Percentiles rank a stretch among this genome's conserved stretches.
Conservation (phyloP, 495 filamentous ascomycete genomes). For the Sabuloglossum arenarium region DNA sequence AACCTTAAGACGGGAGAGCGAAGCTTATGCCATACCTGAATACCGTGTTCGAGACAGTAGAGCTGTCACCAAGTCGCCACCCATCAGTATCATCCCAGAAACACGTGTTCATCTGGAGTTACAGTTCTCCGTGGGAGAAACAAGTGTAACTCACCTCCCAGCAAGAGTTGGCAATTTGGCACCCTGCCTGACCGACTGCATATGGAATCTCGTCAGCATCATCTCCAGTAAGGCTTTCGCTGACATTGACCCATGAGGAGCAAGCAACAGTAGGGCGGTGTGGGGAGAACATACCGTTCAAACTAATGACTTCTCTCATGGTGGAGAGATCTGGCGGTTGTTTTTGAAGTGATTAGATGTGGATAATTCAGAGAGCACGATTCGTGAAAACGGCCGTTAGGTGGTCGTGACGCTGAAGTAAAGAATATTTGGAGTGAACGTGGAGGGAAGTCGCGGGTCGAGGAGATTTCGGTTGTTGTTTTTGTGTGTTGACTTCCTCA, state of each 20-base stretch:
- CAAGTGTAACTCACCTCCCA: conserved; percentile 66
- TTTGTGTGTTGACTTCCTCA: background rate
- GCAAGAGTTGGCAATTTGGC: conserved; percentile 99
- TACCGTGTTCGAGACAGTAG: conserved; percentile 99
- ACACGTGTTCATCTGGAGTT: background rate
- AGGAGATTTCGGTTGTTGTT: background rate
- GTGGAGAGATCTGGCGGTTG: conserved; percentile 17
- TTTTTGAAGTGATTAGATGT: background rate
- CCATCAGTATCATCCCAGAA: conserved; percentile 9
- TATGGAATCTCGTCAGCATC: conserved; percentile 9
- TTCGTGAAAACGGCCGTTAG: background rate
- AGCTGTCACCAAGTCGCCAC: conserved; percentile 35
- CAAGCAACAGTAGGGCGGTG: background rate
- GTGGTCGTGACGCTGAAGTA: background rate
- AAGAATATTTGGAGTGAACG: background rate
- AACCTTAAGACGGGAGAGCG: background rate
- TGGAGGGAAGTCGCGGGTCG: background rate
- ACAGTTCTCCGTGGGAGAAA: background rate
- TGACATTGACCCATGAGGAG: background rate
- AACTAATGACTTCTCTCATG: conserved; percentile 98
- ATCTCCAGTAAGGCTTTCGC: background rate
- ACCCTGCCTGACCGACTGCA: conserved; percentile 97
- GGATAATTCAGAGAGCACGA: background rate
- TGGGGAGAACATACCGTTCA: conserved; percentile 71
- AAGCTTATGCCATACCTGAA: conserved; percentile 49